A percentile compares a stretch with the other conserved stretches of the same genome.
phyloP scores from a whole-genome alignment of 495 filamentous ascomycete genomes.

The Cryomyces antarcticus region DNA sequence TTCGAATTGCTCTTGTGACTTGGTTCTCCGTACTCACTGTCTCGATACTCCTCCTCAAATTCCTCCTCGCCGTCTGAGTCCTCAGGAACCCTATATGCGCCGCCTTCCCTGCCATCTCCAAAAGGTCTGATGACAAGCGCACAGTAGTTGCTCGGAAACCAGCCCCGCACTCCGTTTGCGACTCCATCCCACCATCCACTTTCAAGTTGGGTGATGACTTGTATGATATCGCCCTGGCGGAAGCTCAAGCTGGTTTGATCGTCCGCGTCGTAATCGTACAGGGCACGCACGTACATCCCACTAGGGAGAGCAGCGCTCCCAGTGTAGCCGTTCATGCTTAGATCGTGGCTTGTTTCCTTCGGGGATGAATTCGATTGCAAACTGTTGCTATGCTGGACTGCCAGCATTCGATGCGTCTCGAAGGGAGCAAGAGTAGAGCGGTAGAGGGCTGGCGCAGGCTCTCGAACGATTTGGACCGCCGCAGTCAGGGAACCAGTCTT shows the following conservation, averaged over 20 bases:
- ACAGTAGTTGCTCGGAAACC: constrained; percentile 99
- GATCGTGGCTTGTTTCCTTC: background rate
- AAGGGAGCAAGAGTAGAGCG: no score
- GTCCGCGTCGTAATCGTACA: constrained; percentile 95
- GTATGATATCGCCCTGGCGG: constrained; percentile 83
- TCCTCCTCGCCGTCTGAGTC: constrained; percentile 28
- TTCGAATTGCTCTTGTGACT: constrained; percentile 28
- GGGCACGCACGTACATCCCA: constrained; percentile 77
- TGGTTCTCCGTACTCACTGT: constrained; percentile 38
- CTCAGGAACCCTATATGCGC: constrained; percentile 14
- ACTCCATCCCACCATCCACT: constrained; percentile 99
- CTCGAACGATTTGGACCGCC: no score
- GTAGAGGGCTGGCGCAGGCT: no score
- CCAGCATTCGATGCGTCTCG: no score
- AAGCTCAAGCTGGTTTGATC: constrained; percentile 94
- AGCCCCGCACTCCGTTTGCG: constrained; percentile 78
- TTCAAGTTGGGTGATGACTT: constrained; percentile 92
- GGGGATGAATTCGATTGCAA: no score
- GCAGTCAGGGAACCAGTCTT: no score
- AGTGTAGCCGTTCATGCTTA: constrained; percentile 48
- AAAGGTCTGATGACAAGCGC: constrained; percentile 48
- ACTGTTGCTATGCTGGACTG: no score
- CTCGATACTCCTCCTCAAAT: constrained; percentile 50
- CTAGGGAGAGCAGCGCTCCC: constrained; percentile 48
- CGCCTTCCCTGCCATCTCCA: constrained; percentile 30